phyloP scores from a whole-genome alignment of 2,329 filamentous ascomycete species.

The Spiromastix sp. region DNA sequence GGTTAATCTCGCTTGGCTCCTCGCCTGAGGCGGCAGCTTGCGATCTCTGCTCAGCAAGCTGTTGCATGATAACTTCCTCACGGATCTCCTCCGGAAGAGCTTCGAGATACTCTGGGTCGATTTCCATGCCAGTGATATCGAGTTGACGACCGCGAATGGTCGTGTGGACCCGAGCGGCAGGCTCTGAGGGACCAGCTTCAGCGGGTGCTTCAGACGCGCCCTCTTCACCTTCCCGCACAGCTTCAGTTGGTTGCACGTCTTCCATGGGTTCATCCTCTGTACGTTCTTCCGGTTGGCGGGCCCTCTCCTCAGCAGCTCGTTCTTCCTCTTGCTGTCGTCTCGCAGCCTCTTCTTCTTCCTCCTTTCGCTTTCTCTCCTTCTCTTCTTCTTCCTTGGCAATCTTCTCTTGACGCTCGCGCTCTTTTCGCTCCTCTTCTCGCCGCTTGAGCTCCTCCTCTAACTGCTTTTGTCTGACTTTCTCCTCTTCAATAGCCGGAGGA shows the following conservation, averaged over 20 bases:
- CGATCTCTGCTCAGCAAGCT: slow-evolving; percentile 71
- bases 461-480: slow-evolving; percentile 58
- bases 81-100: slow-evolving; percentile 96
- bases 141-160: slow-evolving; percentile 77
- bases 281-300: slow-evolving; percentile 27
- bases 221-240: slow-evolving; percentile 21
- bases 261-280: slow-evolving; percentile 56
- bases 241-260: slow-evolving; percentile 54
- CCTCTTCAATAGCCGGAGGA: slow-evolving; percentile 72
- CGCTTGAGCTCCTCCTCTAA: slow-evolving; percentile 45
- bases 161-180: slow-evolving; percentile 57
- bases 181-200: slow-evolving; percentile 39
- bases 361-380: slow-evolving; percentile 56
- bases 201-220: slow-evolving; percentile 25
- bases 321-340: slow-evolving; percentile 48
- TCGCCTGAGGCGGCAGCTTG: slow-evolving; percentile 62
- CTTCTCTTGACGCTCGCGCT: slow-evolving; percentile 53
- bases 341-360: slow-evolving; percentile 56
- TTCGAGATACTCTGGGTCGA: slow-evolving; percentile 87
- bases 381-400: slow-evolving; percentile 61
- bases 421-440: slow-evolving; percentile 51
- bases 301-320: slow-evolving; percentile 36
- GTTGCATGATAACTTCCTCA: slow-evolving; percentile 89
- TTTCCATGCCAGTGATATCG: slow-evolving; percentile 89
- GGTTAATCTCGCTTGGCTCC: slow-evolving; percentile 58